These are phyloP conservation scores for Centella asiatica DNA, from an alignment of 129 eudicot species.

Conservation along the genomic window DNA sequence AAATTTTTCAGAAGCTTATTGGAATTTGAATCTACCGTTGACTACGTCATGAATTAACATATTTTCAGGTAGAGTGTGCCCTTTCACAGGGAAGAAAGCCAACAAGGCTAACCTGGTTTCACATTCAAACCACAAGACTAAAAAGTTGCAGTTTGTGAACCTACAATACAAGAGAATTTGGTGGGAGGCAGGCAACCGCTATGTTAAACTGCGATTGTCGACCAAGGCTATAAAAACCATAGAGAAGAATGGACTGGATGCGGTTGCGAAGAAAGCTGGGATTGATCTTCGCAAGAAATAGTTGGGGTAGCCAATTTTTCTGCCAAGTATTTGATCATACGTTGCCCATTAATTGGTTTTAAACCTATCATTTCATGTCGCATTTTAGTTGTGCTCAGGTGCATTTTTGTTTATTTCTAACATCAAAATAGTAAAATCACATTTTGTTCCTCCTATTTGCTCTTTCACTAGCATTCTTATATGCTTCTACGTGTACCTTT, in stretches of 20 bases:
- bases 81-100: constrained; percentile 93
- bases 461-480: not conserved
- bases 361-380: not conserved
- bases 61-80: constrained; percentile 81
- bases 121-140: constrained; percentile 84
- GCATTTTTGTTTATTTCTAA: not conserved
- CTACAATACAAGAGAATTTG: constrained; percentile 82
- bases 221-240: constrained; percentile 94
- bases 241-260: constrained; percentile 88
- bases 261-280: constrained; percentile 96
- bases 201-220: constrained; percentile 66
- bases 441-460: not conserved
- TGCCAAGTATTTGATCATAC: not conserved
- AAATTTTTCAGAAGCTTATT: not conserved
- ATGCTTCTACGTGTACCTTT: not conserved
- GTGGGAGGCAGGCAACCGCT: constrained; percentile 99
- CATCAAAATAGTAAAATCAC: not conserved
- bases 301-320: not conserved
- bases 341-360: not conserved
- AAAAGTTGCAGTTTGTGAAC: constrained; percentile 76
- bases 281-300: constrained; percentile 75
- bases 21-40: too few species aligned
- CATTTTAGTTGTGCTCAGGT: not conserved
- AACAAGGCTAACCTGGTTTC: constrained; percentile 77
- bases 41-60: not conserved